Evolutionary conservation across 176 grass and related monocot genomes (phyloP), one percentile per base, ranked within the genome.

Genomic region (Carex littledalei): DNA sequence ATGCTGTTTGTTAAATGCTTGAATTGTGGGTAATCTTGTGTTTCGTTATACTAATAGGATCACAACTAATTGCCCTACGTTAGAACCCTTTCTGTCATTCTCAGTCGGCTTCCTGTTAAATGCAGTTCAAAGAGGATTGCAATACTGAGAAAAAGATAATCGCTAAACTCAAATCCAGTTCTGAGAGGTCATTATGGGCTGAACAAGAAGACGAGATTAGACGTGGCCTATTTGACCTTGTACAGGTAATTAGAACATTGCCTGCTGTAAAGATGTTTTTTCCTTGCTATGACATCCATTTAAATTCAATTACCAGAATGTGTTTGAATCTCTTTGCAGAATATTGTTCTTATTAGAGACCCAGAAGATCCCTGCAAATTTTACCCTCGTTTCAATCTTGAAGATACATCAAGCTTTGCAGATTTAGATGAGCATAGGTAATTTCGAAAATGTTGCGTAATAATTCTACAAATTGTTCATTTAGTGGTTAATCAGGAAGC

Each of bases 61-160:
- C 8, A 37, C 65, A 37, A 50, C 9, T 50, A 14, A 34, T 32
- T 68, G 5, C 5, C 65, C 31, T 37, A 39, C 37, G 5, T 39
- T 39, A 39, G 37, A 39, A 6, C 37, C 37, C 37, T 39, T 39
- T 39, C 5, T 39, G 37, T 39, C 37, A 39, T 39, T 39, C 37
- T 39, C 37, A 39, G 37, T 2, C 11, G 47, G 47, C 10, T 22
- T 8, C 2, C 22, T 78, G 74, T 56, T 78, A 31, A 47, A 16
- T 78, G 87, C 90, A 99, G 96, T 99, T 99, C 84, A 99, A 94
- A 89, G 96, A 99, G 66, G 96, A 95, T 29, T 99, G 93, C 88
- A 94, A 95, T 84, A 99, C 93, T 37, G 96, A 99, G 91, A 95
- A 94, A 91, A 99, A 99, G 66, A 94, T 99, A 84, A 84, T 95